Evolutionary conservation across 306 rosid genomes (phyloP), one percentile per base, ranked within the genome.

Genomic region (Rosa rugosa): DNA sequence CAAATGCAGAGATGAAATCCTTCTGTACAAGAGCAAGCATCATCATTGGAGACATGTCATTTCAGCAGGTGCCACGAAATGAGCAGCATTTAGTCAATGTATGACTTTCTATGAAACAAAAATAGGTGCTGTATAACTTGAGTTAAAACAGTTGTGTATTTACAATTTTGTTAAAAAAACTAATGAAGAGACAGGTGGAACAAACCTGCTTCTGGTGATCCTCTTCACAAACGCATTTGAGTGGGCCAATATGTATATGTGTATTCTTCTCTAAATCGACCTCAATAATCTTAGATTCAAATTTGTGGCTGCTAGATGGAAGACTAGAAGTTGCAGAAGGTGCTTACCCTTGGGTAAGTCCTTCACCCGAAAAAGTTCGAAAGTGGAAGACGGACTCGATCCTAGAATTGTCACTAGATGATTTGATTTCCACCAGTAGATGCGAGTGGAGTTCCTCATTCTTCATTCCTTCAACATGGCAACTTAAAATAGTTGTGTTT

Each of bases 291-390:
- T 92, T 93, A 9, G 99, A 96, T 82, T 87, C 91, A 80, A 96
- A 96, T 74, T 87, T 90, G 83, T 86, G 89, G 78, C 90, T 83
- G 84, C 94, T 82, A 82, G 85, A 75, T 8, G 88, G 93, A 54
- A 87, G 87, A 80, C 83, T 87, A 64, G 94, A 90, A 96, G 96
- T 82, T 86, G 93, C 77, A 96, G 86, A 84, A 91, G 85, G 87
- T 93, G 91, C 80, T 88, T 96, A 57, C 96, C 97, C 90, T 79
- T 96, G 8, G 97, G 90, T 57, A 96, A 80, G 81, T 87, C 90
- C 87, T 96, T 96, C 68, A 91, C 98, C 85, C 91, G 83, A 96
- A 96, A 84, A 91, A 96, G 88, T 93, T 93, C 38, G 98, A 96
- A 82, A 90, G 97, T 36, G 96, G 77, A 93, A 96, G 77, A 88